These are phyloP conservation scores for Podaxis mareebaensis DNA, from an alignment of 768 basidiomycete species.

Conservation along the genomic window DNA sequence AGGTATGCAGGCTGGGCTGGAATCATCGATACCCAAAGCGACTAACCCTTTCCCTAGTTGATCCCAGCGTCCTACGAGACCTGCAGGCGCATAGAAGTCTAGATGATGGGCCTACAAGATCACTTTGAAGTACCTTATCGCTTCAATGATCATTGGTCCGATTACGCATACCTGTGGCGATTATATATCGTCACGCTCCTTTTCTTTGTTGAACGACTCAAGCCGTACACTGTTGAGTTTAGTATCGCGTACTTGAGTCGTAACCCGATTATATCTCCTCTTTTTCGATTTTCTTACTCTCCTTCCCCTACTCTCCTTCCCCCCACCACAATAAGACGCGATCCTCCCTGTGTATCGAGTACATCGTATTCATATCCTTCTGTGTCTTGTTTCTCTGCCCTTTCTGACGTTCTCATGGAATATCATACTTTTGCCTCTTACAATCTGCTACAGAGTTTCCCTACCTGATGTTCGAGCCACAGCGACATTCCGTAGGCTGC, in stretches of 20 bases:
- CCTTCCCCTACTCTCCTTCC: background rate
- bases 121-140: constrained; percentile 6
- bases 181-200: constrained; percentile 16
- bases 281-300: constrained; percentile 5
- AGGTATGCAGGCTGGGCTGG: constrained; percentile 46
- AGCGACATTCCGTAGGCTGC: constrained; percentile 11
- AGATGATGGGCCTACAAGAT: constrained; percentile 46
- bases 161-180: constrained; percentile 17
- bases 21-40: constrained; percentile 18
- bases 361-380: constrained; percentile 8
- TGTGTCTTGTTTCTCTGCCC: constrained; percentile 8
- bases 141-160: constrained; percentile 4
- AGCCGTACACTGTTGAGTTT: constrained; percentile 4
- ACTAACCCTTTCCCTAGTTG: constrained; percentile 52
- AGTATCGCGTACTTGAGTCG: constrained; percentile 18
- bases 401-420: constrained; percentile 15
- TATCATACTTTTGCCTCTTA: constrained; percentile 5
- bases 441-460: background rate
- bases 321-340: background rate
- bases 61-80: constrained; percentile 86
- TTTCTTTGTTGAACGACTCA: constrained; percentile 2
- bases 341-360: constrained; percentile 4
- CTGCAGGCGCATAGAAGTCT: constrained; percentile 85
- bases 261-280: constrained; percentile 14
- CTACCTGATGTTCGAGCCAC: constrained; percentile 12